These are phyloP conservation scores for Xanthoconium stramineum DNA, from an alignment of 768 basidiomycete genomes.

Conservation along the genomic window DNA sequence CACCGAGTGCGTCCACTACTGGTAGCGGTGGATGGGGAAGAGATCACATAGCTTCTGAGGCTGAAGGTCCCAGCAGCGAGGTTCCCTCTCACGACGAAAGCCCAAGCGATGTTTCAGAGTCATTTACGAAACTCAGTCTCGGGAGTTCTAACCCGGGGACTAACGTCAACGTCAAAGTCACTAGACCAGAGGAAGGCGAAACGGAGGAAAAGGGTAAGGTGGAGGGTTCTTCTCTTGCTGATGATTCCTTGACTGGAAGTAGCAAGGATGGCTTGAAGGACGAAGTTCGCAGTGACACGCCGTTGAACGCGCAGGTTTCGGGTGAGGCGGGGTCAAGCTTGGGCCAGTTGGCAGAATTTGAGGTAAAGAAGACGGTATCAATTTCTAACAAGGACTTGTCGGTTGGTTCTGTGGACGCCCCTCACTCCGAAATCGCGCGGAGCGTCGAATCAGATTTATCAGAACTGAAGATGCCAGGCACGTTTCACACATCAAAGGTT, in stretches of 20 bases:
- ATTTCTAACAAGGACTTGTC: neutral
- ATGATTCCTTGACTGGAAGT: slow-evolving; percentile 19
- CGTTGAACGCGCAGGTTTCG: slow-evolving; percentile 2
- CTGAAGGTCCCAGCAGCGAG: slow-evolving; percentile 31
- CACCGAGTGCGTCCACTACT: slow-evolving; percentile 26
- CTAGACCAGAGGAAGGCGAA: slow-evolving; percentile 27
- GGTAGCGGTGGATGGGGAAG: slow-evolving; percentile 38
- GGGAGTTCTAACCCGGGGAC: slow-evolving; percentile 34
- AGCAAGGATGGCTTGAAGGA: slow-evolving; percentile 16
- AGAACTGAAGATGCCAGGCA: slow-evolving; percentile 49
- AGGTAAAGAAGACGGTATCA: neutral
- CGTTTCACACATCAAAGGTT: slow-evolving; percentile 36
- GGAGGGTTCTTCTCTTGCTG: slow-evolving; percentile 18
- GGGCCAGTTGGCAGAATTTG: slow-evolving; percentile 4
- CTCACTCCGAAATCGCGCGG: slow-evolving; percentile 1
- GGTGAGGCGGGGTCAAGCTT: neutral
- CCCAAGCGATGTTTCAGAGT: slow-evolving; percentile 19
- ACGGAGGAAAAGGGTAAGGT: slow-evolving; percentile 22
- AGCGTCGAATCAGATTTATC: slow-evolving; percentile 33
- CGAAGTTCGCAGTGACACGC: neutral
- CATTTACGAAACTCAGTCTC: slow-evolving; percentile 27
- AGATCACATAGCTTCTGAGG: slow-evolving; percentile 25
- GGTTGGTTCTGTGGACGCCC: slow-evolving; percentile 2
- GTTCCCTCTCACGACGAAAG: slow-evolving; percentile 33
- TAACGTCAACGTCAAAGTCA: slow-evolving; percentile 43